Conservation (phyloP, 345 rosid species). For the Brassica napus region Da-Ae NC_063437.1:2846501-2847000, state of each 20-base stretch:
- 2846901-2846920: constrained; percentile 99
- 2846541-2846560: not conserved
- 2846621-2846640: too few relatives aligned
- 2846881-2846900: constrained; percentile 94
- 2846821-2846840: constrained; percentile 98
- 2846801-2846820: constrained; percentile 68
- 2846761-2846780: not conserved
- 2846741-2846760: constrained; percentile 68
- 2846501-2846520: not conserved
- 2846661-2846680: constrained; percentile 6
- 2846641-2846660: not conserved
- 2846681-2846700: constrained; percentile 72
- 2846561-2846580: too few relatives aligned
- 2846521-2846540: not conserved
- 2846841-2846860: constrained; percentile 99
- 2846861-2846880: constrained; percentile 90
- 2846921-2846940: constrained; percentile 98
- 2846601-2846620: too few relatives aligned
- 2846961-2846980: constrained; percentile 99
- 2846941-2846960: constrained; percentile 97
- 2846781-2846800: constrained; percentile 11
- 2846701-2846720: constrained; percentile 75
- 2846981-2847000: constrained; percentile 88
- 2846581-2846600: too few relatives aligned
- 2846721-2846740: constrained; percentile 96